Evolutionary conservation across 2,329 filamentous ascomycete species (phyloP).

Genomic region (Ceratocystis destructans): DNA sequence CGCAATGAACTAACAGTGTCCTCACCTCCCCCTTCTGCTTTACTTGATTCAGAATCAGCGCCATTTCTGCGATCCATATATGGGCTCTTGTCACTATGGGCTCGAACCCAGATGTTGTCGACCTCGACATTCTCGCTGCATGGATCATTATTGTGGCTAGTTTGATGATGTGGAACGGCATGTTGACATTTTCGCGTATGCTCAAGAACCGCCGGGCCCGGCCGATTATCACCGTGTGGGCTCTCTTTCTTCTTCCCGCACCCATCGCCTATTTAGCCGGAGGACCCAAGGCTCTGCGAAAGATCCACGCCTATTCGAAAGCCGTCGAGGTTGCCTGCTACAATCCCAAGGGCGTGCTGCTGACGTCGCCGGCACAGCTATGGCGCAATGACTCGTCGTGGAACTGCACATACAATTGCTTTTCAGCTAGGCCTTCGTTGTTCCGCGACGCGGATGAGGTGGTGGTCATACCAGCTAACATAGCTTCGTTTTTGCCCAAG

Average conservation of each 20-base stretch:
- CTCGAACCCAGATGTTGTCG: slow-evolving; percentile 11
- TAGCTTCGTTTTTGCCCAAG: slow-evolving; percentile 17
- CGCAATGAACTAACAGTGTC: not conserved
- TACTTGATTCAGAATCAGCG: not conserved
- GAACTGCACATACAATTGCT: slow-evolving; percentile 19
- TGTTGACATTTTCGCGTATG: slow-evolving; percentile 16
- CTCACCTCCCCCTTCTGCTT: not conserved
- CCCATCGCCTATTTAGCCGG: slow-evolving; percentile 17
- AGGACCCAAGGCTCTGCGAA: slow-evolving; percentile 16
- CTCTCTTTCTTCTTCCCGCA: slow-evolving; percentile 16
- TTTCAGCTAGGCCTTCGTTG: slow-evolving; percentile 10
- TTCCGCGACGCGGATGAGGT: slow-evolving; percentile 15
- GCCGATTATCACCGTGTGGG: slow-evolving; percentile 16
- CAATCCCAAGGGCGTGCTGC: slow-evolving; percentile 10
- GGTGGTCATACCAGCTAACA: slow-evolving; percentile 15
- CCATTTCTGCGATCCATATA: slow-evolving; percentile 16
- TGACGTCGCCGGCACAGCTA: slow-evolving; percentile 16
- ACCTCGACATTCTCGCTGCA: slow-evolving; percentile 16
- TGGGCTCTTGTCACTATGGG: slow-evolving; percentile 16
- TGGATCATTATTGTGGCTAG: slow-evolving; percentile 16
- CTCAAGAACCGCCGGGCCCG: slow-evolving; percentile 18
- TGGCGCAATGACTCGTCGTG: slow-evolving; percentile 19
- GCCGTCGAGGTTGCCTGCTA: slow-evolving; percentile 17
- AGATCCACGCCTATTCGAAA: slow-evolving; percentile 16
- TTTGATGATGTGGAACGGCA: slow-evolving; percentile 18